Conservation (phyloP, 1,284 basidiomycete genomes). For the Ustilago curta region DNA sequence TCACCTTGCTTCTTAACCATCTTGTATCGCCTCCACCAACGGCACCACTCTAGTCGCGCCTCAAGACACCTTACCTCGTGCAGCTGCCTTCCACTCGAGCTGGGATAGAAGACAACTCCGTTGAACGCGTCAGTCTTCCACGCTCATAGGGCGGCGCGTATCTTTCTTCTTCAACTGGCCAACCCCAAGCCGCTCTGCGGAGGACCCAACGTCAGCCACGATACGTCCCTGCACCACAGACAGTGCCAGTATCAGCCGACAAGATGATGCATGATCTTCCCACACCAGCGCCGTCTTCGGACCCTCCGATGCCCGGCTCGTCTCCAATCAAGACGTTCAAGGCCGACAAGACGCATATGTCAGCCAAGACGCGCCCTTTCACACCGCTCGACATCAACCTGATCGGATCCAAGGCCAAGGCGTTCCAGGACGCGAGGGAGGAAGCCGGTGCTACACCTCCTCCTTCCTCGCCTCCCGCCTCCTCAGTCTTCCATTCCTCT, state of each 20-base stretch:
- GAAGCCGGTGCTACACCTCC: slow-evolving; percentile 43
- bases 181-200: background rate
- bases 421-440: slow-evolving; percentile 31
- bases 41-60: background rate
- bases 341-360: slow-evolving; percentile 18
- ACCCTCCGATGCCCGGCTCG: slow-evolving; percentile 47
- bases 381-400: slow-evolving; percentile 42
- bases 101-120: background rate
- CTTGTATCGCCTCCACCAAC: background rate
- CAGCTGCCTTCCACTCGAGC: background rate
- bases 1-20: background rate
- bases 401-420: slow-evolving; percentile 26
- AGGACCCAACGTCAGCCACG: background rate
- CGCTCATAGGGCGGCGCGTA: background rate
- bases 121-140: background rate
- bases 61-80: background rate
- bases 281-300: slow-evolving; percentile 54
- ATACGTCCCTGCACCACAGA: background rate
- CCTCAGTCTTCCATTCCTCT: slow-evolving; percentile 34
- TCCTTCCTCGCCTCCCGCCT: slow-evolving; percentile 45
- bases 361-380: slow-evolving; percentile 35
- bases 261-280: slow-evolving; percentile 52
- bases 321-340: slow-evolving; percentile 32
- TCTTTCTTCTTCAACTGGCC: background rate
- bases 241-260: background rate